Percentiles rank a stretch among this genome's conserved stretches.
phyloP scores from a whole-genome alignment of 805 yeast species.

The Cyberlindnera subsufficiens region DNA sequence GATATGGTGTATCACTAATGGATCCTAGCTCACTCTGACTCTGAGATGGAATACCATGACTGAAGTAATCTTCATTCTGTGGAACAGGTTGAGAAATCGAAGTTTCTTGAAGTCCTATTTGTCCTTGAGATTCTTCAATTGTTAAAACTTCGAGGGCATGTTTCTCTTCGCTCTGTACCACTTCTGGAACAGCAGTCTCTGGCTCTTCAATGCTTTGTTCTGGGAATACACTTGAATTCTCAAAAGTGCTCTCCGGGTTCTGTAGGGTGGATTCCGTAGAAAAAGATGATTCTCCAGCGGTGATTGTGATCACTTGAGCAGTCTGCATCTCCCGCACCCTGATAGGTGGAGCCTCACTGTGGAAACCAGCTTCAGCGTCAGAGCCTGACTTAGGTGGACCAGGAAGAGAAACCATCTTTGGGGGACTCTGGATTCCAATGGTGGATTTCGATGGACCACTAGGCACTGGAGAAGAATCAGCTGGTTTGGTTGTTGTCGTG shows the following conservation, averaged over 20 bases:
- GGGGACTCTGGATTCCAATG: too few relatives aligned
- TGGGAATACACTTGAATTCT: not conserved
- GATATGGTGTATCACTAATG: conserved; percentile 9
- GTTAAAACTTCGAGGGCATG: not conserved
- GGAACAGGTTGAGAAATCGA: not conserved
- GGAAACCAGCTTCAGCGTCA: too few relatives aligned
- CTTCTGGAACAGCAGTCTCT: too few relatives aligned
- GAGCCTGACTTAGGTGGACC: too few relatives aligned
- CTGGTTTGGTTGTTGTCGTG: too few relatives aligned
- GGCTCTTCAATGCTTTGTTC: not conserved
- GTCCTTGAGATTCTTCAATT: not conserved
- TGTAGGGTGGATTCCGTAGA: conserved; percentile 3
- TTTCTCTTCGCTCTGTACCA: too few relatives aligned
- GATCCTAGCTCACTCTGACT: conserved; percentile 15
- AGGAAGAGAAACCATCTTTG: too few relatives aligned
- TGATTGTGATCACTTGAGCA: not conserved
- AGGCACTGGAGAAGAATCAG: too few relatives aligned
- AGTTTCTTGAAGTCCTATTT: not conserved
- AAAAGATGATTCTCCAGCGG: conserved; percentile 4
- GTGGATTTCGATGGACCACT: too few relatives aligned
- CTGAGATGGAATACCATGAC: not conserved
- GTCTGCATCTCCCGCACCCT: too few relatives aligned
- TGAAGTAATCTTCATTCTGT: not conserved
- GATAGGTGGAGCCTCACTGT: too few relatives aligned
- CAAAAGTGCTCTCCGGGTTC: not conserved